Evolutionary conservation across 805 yeast species (phyloP).

Genomic region (Candida ovalis): DNA sequence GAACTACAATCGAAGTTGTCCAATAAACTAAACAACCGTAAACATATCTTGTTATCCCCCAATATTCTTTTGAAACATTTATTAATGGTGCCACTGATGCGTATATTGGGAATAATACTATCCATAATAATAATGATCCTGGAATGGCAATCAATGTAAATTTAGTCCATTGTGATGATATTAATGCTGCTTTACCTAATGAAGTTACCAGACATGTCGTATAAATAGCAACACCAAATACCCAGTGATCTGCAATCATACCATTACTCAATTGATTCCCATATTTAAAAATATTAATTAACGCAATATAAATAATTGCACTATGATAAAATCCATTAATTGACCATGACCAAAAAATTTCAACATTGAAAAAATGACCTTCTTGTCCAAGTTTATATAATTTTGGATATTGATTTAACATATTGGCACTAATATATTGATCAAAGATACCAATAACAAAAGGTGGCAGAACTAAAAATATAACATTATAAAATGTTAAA

Average conservation of each 20-base stretch:
- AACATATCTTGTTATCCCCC: slow-evolving; percentile 71
- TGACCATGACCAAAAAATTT: slow-evolving; percentile 97
- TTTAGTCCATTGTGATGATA: slow-evolving; percentile 92
- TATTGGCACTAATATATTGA: slow-evolving; percentile 88
- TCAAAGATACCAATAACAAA: slow-evolving; percentile 95
- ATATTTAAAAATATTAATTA: slow-evolving; percentile 61
- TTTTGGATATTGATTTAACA: slow-evolving; percentile 89
- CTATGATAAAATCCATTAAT: slow-evolving; percentile 94
- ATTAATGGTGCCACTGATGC: slow-evolving; percentile 80
- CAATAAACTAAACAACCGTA: slow-evolving; percentile 81
- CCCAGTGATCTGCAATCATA: slow-evolving; percentile 79
- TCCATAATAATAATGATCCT: slow-evolving; percentile 84
- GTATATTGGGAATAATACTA: slow-evolving; percentile 82
- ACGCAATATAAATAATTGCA: slow-evolving; percentile 72
- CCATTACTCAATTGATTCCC: slow-evolving; percentile 71
- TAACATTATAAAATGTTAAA: slow-evolving; percentile 88
- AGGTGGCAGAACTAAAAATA: slow-evolving; percentile 94
- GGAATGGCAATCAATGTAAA: slow-evolving; percentile 91
- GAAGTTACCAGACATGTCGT: slow-evolving; percentile 87
- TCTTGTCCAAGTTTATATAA: slow-evolving; percentile 87
- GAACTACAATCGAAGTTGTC: slow-evolving; percentile 74
- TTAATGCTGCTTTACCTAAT: slow-evolving; percentile 90
- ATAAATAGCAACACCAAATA: slow-evolving; percentile 88
- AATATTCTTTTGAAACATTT: slow-evolving; percentile 77
- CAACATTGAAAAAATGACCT: slow-evolving; percentile 83